These are phyloP conservation scores for Lumnitzera racemosa DNA, from an alignment of 345 rosid genomes.

Conservation along the genomic window DNA sequence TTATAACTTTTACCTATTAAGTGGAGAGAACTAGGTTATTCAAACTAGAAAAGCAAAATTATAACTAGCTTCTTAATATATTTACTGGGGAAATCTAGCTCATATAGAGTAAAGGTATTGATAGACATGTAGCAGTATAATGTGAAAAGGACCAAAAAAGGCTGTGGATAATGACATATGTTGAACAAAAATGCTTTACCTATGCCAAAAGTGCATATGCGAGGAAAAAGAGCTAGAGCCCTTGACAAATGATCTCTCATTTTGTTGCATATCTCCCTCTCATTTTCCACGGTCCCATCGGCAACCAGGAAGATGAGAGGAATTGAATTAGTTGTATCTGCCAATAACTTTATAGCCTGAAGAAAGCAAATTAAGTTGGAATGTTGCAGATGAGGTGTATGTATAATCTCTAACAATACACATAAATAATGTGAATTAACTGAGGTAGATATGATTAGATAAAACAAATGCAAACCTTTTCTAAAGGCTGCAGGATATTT, in stretches of 20 bases:
- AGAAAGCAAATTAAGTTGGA: slow-evolving; percentile 3
- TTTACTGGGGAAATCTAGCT: too few relatives aligned
- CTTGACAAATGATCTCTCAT: slow-evolving; percentile 33
- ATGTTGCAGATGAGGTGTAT: slow-evolving; percentile 1
- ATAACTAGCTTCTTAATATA: too few relatives aligned
- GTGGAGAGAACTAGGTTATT: too few relatives aligned
- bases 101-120: too few relatives aligned
- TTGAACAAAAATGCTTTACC: slow-evolving; percentile 28
- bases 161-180: too few relatives aligned
- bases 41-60: too few relatives aligned
- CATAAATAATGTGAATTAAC: not conserved
- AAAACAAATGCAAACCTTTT: slow-evolving; percentile 37
- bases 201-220: slow-evolving; percentile 80
- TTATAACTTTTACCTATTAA: too few relatives aligned
- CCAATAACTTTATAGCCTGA: slow-evolving; percentile 75
- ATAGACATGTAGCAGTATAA: too few relatives aligned
- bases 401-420: not conserved
- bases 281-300: slow-evolving; percentile 86
- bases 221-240: slow-evolving; percentile 46
- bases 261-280: slow-evolving; percentile 63
- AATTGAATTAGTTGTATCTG: slow-evolving; percentile 40
- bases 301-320: slow-evolving; percentile 81
- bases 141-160: too few relatives aligned
- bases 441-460: not conserved
- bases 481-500: slow-evolving; percentile 54